Evolutionary conservation across 805 yeast species (phyloP).

Genomic region (Lipomyces yamanashiensis): DNA sequence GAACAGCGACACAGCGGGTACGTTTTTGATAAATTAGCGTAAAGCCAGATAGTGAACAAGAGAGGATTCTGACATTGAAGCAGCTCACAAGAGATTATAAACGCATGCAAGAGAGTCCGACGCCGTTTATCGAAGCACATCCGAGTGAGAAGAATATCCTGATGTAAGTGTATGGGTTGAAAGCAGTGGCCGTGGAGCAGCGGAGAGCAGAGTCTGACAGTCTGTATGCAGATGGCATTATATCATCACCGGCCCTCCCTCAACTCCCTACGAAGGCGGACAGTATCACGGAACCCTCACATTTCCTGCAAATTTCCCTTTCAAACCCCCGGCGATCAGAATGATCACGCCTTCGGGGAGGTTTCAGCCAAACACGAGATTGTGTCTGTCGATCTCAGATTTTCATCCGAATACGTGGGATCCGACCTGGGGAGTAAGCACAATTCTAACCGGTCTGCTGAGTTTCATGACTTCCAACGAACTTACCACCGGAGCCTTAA

Average conservation of each 20-base stretch:
- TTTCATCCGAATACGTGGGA: constrained; percentile 95
- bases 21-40: constrained; percentile 10
- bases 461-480: constrained; percentile 93
- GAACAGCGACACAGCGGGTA: constrained; percentile 44
- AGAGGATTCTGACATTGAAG: constrained; percentile 9
- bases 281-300: constrained; percentile 84
- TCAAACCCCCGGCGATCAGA: constrained; percentile 86
- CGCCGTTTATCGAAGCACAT: constrained; percentile 81
- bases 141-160: constrained; percentile 87
- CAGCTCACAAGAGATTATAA: constrained; percentile 79
- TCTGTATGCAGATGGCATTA: constrained; percentile 66
- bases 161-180: constrained; percentile 55
- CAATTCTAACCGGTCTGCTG: constrained; percentile 82
- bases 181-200: background rate
- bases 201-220: background rate
- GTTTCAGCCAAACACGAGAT: constrained; percentile 75
- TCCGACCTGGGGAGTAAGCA: constrained; percentile 93
- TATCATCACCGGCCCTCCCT: constrained; percentile 82
- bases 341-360: constrained; percentile 92
- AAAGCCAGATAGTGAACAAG: no score
- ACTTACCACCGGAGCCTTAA: constrained; percentile 79
- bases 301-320: constrained; percentile 90
- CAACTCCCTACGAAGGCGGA: constrained; percentile 78
- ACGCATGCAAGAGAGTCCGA: constrained; percentile 74
- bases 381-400: constrained; percentile 92